Conservation (phyloP, 352 stramenopile species). For the Phytophthora pinifolia region DNA sequence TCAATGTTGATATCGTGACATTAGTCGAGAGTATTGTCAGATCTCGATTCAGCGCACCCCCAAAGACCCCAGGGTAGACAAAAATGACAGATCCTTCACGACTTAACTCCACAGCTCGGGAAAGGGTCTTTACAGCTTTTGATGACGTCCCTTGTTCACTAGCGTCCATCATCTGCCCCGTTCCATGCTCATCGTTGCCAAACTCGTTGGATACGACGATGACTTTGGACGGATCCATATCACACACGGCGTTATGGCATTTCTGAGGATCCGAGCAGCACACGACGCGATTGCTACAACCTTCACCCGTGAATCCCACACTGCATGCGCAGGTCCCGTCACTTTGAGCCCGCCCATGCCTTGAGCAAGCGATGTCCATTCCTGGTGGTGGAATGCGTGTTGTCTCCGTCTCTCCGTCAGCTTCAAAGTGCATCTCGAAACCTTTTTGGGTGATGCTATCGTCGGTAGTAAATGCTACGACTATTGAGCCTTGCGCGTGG, state of each 20-base stretch:
- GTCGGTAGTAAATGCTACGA: conserved; percentile 48
- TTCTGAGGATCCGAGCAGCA: conserved; percentile 45
- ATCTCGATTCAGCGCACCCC: conserved; percentile 34
- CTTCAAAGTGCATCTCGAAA: conserved; percentile 52
- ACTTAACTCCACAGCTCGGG: conserved; percentile 41
- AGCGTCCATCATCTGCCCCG: conserved; percentile 52
- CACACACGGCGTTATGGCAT: conserved; percentile 45
- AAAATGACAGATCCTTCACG: conserved; percentile 40
- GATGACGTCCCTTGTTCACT: conserved; percentile 49
- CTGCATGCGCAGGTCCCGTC: conserved; percentile 53
- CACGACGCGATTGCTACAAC: conserved; percentile 61
- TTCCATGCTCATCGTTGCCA: conserved; percentile 53
- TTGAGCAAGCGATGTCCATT: conserved; percentile 29
- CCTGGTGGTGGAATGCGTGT: conserved; percentile 40
- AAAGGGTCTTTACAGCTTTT: conserved; percentile 53
- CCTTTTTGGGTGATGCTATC: conserved; percentile 37
- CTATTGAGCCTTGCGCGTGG: conserved; percentile 32
- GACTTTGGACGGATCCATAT: conserved; percentile 30
- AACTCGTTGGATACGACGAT: conserved; percentile 59
- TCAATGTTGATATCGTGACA: conserved; percentile 43
- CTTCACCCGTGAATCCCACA: conserved; percentile 71
- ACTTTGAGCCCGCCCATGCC: conserved; percentile 34
- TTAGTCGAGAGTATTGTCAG: conserved; percentile 19
- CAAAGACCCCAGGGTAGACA: conserved; percentile 59
- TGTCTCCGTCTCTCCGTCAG: conserved; percentile 18